phyloP scores from a whole-genome alignment of 2,329 filamentous ascomycete genomes.

The Hyphodiscus sp. region DNA sequence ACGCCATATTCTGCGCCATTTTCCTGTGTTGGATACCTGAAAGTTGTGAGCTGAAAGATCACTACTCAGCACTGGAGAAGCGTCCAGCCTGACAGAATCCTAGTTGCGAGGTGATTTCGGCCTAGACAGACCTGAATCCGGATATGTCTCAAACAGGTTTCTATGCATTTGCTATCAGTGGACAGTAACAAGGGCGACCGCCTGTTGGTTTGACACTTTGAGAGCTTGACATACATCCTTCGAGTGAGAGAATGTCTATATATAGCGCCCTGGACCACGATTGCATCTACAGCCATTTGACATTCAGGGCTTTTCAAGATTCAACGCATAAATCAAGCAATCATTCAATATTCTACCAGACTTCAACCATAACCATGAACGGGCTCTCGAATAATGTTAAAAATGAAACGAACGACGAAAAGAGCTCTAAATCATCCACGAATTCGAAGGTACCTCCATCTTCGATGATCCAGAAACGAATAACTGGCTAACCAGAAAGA shows the following conservation, averaged over 20 bases:
- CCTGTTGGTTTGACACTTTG: too few species aligned
- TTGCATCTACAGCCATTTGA: neutral
- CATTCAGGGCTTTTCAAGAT: neutral
- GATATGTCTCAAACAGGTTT: neutral
- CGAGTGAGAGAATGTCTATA: neutral
- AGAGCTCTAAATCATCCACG: neutral
- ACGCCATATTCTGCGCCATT: too few species aligned
- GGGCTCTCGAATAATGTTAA: neutral
- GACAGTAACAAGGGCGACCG: neutral
- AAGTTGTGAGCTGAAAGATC: too few species aligned
- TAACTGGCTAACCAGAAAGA: conserved; percentile 3
- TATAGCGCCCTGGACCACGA: neutral
- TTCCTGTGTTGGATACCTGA: too few species aligned
- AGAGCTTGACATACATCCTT: too few species aligned
- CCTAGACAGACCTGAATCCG: too few species aligned
- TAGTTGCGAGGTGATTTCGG: too few species aligned
- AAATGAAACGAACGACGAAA: neutral
- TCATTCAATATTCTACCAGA: neutral
- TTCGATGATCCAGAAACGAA: conserved; percentile 4
- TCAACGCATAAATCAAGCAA: neutral
- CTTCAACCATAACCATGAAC: conserved; percentile 1
- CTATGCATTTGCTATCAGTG: neutral
- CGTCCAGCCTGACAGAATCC: too few species aligned
- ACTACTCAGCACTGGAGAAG: too few species aligned
- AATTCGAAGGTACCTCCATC: conserved; percentile 1